Base-by-base conservation (phyloP, 306 rosid species). In the Castanopsis chinensis region DNA sequence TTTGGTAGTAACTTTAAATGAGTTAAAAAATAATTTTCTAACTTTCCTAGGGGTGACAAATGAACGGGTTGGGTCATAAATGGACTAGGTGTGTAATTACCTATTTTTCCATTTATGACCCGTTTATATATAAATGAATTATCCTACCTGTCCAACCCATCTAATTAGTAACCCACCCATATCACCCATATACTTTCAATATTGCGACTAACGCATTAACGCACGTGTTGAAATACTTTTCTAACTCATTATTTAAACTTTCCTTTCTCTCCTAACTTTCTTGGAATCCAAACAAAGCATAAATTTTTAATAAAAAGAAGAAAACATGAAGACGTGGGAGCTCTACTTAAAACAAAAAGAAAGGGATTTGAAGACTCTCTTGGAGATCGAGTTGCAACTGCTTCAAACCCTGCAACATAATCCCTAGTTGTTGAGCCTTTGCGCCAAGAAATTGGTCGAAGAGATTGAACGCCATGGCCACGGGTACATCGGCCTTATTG, bases 401-500 rank as follows among this genome's bases (percentile, higher is more conserved):
- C 53, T 85, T 87, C 88, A 94, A 82, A 35, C 97, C 91, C 57
- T 90, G 86, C 2, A 91, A 87, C 97, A 94, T 92, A 63, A 94
- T 91, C 92, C 97, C 95, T 71, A 94, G 75, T 0, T 94, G 99
- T 60, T 97, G 93, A 12, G 99, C 83, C 43, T 91, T 94, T 32
- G 97, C 99, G 45, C 92, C 99, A 68, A 87, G 78, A 74, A 94
- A 94, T 30, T 64, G 89, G 78, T 94, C 86, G 74, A 92, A 94
- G 74, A 94, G 90, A 84, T 92, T 92, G 85, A 94, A 94, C 51
- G 92, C 97, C 25, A 92, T 91, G 65, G 93, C 95, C 1, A 94
- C 81, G 10, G 97, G 95, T 30, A 86, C 97, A 61, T 82, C 72
- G 61, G 85, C 84, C 70, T 81, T 85, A 86, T 90, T 90, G 45